Evolutionary conservation across 2,329 filamentous ascomycete species (phyloP), one percentile per base, ranked within the genome.

Genomic region (Aspergillus sp.): DNA sequence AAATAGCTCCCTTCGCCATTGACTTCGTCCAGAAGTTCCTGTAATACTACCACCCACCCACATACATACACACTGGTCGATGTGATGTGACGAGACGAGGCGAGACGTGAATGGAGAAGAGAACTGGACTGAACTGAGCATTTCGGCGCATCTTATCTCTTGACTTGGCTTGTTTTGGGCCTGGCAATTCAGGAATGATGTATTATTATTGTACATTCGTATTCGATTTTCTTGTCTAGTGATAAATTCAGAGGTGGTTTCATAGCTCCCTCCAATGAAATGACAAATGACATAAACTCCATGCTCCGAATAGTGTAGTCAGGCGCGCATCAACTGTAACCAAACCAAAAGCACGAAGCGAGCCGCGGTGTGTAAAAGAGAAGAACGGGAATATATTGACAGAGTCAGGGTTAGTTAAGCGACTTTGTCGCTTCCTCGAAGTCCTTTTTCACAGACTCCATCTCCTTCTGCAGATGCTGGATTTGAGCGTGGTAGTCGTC

Each of bases 401-500:
- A 15, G 30, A 7, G 27, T 17, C 8, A 9, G n/a, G 49, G 17
- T 24, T 50, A 51, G 12, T 27, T 58, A 57, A 70, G 56, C 67
- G 70, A 61, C 57, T 73, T 72, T 61, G 86, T 78, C 73, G 83
- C 83, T 60, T 82, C 82, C 30, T 80, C 78, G 58, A 83, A 86
- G 60, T 88, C 85, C 64, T 82, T 81, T 69, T 81, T 81, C 54
- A 86, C 79, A 24, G 83, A 77, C 45, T 78, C 80, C 57, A 88
- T 69, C 75, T 87, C 85, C 69, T 85, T 86, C 62, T 82, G 81
- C 59, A 88, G 73, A 71, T 87, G 84, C 63, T 81, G 74, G 54
- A 82, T 76, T 64, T 82, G 80, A 20, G 75, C 72, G 53, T 79
- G 76, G 63, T 82, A 82, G 57, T 80, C 77, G 60, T 80, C 78